Base-by-base conservation (phyloP, 2,329 filamentous ascomycete species). In the Penicillium capsulatum region DNA sequence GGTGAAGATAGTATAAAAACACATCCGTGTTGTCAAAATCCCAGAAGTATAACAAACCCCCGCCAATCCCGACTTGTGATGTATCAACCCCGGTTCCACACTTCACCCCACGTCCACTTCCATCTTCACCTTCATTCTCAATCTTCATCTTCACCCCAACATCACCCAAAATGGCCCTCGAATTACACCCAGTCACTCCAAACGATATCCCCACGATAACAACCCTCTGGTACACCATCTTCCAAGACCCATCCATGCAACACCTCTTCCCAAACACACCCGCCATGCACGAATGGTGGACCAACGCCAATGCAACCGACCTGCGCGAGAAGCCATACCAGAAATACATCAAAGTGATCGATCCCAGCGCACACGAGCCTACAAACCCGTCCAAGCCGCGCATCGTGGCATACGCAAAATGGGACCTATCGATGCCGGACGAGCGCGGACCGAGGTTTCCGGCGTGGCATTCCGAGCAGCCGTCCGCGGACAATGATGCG, bases 361-460 rank as follows among this genome's bases (percentile, higher is more conserved):
- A 63, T 20, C 37, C 50, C 1, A 17, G 31, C 3, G 20, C 34
- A 0, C 34, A 31, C 4, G 45, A 49, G n/a, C n/a, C n/a, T n/a
- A n/a, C 7, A 29, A 30, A 2, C 31, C 45, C 0, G 47, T 49
- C 6, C 44, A 29, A 14, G 11, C 38, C 9, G n/a, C 49, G 50
- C 14, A 40, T 61, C 13, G 42, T 49, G 26, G 55, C 59, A 9
- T 63, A 52, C 24, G 59, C 47, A 11, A 60, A 60, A 44, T 63
- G 59, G 59, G 57, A 60, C 30, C 19, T 54, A 11, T 36, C 51
- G 16, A 51, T 45, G 42, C 36, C 46, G 9, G 31, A 56, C 7
- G 46, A 58, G 20, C 51, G 59, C 9, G 59, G 56, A 3, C 26
- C 17, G 19, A 55, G 59, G 7, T 62, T 51, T 36, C 55, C 58